Evolutionary conservation across 2,329 filamentous ascomycete genomes (phyloP).

Genomic region (Talaromyces marneffei): DNA sequence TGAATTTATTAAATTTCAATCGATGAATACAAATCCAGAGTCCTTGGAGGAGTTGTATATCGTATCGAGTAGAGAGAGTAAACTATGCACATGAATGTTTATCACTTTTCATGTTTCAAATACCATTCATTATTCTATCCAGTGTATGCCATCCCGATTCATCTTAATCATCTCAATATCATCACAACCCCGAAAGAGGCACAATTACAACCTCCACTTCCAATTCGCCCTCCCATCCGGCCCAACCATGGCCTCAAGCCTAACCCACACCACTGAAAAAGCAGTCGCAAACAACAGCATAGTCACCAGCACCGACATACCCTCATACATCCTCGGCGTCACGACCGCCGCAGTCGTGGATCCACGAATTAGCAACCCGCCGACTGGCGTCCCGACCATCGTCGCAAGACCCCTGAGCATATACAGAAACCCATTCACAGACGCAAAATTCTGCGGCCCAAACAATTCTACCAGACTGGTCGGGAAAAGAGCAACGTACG

Average conservation of each 20-base stretch:
- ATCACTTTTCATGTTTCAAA: background rate
- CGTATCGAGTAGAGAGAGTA: background rate
- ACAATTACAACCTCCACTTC: constrained; percentile 9
- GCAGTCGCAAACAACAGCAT: constrained; percentile 21
- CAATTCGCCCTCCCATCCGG: constrained; percentile 1
- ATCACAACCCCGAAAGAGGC: background rate
- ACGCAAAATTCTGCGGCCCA: constrained; percentile 34
- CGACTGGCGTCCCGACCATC: constrained; percentile 34
- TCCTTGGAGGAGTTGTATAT: background rate
- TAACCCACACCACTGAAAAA: constrained; percentile 23
- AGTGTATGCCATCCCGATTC: background rate
- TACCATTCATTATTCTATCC: background rate
- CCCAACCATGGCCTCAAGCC: constrained; percentile 21
- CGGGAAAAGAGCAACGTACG: constrained; percentile 37
- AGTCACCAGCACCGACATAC: constrained; percentile 23
- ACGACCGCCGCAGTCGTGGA: constrained; percentile 11
- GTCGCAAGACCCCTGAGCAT: constrained; percentile 36
- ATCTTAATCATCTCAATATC: too few relatives aligned
- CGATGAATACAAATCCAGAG: too few relatives aligned
- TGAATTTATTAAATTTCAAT: background rate
- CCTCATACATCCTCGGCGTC: constrained; percentile 19
- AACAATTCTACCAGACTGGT: constrained; percentile 37
- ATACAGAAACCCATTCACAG: constrained; percentile 37
- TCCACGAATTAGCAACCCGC: constrained; percentile 24
- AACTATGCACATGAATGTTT: background rate